Evolutionary conservation across 2,329 filamentous ascomycete genomes (phyloP).

Genomic region (Trichoderma semiorbis): DNA sequence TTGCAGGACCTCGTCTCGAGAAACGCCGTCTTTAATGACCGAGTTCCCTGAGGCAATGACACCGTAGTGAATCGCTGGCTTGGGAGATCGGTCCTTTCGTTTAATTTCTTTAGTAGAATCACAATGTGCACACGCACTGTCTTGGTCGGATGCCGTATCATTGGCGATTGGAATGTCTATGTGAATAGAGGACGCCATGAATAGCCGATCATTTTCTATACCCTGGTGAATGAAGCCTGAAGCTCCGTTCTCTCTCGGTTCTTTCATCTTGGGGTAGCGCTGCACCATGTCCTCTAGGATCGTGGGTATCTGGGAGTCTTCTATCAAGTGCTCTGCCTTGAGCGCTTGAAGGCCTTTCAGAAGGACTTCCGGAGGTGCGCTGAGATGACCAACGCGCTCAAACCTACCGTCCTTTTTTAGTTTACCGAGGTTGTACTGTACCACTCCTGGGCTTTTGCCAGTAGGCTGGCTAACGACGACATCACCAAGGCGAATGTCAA

Average conservation of each 20-base stretch:
- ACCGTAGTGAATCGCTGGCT: neutral
- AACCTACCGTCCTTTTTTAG: neutral
- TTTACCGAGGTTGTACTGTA: neutral
- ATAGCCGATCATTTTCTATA: neutral
- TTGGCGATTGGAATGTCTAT: neutral
- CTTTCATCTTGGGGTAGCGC: neutral
- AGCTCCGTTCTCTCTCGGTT: neutral
- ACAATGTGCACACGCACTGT: neutral
- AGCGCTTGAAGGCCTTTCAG: neutral
- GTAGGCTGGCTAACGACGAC: neutral
- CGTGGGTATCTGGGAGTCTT: neutral
- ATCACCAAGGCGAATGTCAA: neutral
- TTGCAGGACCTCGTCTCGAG: neutral
- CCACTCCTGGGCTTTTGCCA: neutral
- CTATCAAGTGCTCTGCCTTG: neutral
- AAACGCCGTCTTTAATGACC: neutral
- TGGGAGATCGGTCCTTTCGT: neutral
- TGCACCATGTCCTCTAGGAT: neutral
- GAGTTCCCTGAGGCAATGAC: neutral
- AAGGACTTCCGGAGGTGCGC: neutral
- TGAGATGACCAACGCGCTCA: neutral
- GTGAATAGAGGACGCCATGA: neutral
- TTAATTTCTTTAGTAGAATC: neutral
- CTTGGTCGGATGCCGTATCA: neutral
- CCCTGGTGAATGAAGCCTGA: neutral